These are phyloP conservation scores for Gossypium gossypioides DNA, from an alignment of 441 rosid species.

Conservation along the genomic window DNA sequence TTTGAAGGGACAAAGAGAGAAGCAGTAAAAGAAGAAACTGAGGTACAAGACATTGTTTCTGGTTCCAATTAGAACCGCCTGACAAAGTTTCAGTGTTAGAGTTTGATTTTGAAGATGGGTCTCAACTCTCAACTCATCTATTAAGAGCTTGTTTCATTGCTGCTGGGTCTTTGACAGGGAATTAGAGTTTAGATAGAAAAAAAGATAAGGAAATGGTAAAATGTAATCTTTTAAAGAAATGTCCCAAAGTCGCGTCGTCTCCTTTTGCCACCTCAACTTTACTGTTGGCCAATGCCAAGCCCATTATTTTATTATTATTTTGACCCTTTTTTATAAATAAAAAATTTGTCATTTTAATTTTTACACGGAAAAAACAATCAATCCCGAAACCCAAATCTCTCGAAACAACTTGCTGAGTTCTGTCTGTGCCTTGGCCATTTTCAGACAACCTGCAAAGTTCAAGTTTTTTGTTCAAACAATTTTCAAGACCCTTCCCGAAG, in stretches of 20 bases:
- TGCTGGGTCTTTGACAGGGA: not conserved
- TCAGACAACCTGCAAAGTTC: not conserved
- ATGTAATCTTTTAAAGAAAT: not conserved
- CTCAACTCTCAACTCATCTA: not conserved
- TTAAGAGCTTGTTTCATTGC: not conserved
- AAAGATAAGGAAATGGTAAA: conserved; percentile 3
- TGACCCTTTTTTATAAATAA: not conserved
- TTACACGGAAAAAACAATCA: not conserved
- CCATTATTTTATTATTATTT: not conserved
- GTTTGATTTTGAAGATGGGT: not conserved
- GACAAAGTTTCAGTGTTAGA: not conserved
- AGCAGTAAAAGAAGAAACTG: conserved; percentile 33
- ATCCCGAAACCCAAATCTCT: not conserved
- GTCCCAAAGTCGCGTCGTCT: not conserved
- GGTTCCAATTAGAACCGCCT: not conserved
- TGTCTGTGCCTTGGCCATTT: not conserved
- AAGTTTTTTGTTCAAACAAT: not conserved
- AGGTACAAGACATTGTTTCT: conserved; percentile 37
- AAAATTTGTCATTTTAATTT: not conserved
- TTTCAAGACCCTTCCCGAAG: not conserved
- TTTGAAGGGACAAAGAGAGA: conserved; percentile 30
- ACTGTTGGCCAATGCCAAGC: not conserved
- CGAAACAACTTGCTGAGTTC: not conserved
- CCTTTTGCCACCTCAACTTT: conserved; percentile 7
- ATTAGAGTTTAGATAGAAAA: not conserved